These are phyloP conservation scores for Tulasnella sp. DNA, from an alignment of 768 basidiomycete species.

Conservation along the genomic window DNA sequence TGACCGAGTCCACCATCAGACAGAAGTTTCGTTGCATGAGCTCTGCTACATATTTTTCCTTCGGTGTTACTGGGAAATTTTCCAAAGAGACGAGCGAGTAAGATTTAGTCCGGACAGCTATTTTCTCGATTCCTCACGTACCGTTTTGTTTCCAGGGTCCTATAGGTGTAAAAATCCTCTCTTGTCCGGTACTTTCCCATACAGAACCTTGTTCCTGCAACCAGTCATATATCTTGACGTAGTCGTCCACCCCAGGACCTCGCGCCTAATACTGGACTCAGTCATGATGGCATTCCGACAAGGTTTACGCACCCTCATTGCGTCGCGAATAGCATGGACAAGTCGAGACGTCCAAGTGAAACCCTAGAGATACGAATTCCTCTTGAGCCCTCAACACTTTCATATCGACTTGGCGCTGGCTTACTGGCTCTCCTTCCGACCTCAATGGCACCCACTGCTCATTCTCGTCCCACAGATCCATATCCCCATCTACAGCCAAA, in stretches of 20 bases:
- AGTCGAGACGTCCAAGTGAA: not conserved
- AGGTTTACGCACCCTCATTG: not conserved
- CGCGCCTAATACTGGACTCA: conserved; percentile 2
- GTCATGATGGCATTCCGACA: not conserved
- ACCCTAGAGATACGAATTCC: not conserved
- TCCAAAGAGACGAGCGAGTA: not conserved
- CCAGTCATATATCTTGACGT: not conserved
- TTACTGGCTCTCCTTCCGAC: not conserved
- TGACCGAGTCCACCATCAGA: not conserved
- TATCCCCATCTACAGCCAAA: conserved; percentile 20
- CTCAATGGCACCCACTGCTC: not conserved
- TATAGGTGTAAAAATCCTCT: conserved; percentile 12
- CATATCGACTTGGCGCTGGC: not conserved
- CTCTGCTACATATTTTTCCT: conserved; percentile 3
- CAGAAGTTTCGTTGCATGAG: conserved; percentile 15
- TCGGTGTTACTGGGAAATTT: not conserved
- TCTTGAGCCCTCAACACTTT: not conserved
- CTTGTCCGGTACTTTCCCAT: not conserved
- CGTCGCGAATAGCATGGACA: not conserved
- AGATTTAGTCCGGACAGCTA: not conserved
- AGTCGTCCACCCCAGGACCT: not conserved
- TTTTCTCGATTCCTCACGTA: not conserved
- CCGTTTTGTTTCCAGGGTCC: conserved; percentile 28
- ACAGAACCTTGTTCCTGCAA: conserved; percentile 2
- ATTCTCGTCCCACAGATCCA: conserved; percentile 17